Evolutionary conservation across 2,329 filamentous ascomycete genomes (phyloP).

Genomic region (Aureobasidium leucospermi): DNA sequence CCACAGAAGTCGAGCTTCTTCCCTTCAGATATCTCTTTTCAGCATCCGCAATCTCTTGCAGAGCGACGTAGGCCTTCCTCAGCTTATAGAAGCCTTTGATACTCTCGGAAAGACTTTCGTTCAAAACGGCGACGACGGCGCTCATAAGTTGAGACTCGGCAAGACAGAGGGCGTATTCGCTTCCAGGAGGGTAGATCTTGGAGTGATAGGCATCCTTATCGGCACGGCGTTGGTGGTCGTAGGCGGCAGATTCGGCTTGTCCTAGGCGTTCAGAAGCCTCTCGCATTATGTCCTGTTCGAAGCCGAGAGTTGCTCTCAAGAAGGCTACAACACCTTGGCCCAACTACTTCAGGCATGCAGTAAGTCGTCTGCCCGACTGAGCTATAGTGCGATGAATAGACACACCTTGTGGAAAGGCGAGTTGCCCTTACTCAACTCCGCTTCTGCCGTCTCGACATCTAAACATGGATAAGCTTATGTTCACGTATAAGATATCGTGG

Average conservation of each 20-base stretch:
- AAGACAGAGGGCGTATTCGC: conserved; percentile 77
- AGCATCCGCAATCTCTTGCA: conserved; percentile 70
- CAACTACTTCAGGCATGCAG: conserved; percentile 42
- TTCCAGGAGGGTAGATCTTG: conserved; percentile 70
- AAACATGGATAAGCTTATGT: neutral
- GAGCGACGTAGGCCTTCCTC: conserved; percentile 75
- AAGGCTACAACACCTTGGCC: conserved; percentile 77
- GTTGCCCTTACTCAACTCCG: conserved; percentile 59
- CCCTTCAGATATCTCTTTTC: conserved; percentile 54
- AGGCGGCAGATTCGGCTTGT: conserved; percentile 69
- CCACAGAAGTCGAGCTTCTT: conserved; percentile 22
- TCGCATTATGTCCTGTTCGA: conserved; percentile 85
- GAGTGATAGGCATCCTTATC: conserved; percentile 57
- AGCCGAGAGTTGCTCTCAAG: conserved; percentile 77
- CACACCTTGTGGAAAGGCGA: conserved; percentile 77
- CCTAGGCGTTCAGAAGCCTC: conserved; percentile 67
- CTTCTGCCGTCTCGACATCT: conserved; percentile 78
- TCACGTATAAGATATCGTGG: neutral
- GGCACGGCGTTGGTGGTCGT: conserved; percentile 67
- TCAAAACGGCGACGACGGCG: conserved; percentile 80
- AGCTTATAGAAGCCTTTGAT: conserved; percentile 90
- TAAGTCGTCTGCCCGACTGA: neutral
- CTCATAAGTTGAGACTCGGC: conserved; percentile 84
- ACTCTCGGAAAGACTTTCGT: conserved; percentile 86
- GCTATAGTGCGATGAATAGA: conserved; percentile 6